Percentiles rank a stretch among this genome's conserved stretches.
phyloP scores from a whole-genome alignment of 148 eudicot genomes.

The Dysphania ambrosioides region DNA sequence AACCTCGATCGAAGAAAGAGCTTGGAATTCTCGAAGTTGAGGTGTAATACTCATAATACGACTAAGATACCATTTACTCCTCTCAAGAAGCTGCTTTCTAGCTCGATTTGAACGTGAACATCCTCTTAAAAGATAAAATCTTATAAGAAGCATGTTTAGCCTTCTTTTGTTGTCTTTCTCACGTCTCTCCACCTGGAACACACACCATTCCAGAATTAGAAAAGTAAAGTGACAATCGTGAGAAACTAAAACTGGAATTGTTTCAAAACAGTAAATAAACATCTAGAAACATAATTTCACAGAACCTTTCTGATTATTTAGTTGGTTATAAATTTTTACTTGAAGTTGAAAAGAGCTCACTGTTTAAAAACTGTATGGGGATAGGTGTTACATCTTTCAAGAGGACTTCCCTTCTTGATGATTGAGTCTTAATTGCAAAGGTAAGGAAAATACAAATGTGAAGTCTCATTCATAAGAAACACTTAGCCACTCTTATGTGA shows the following conservation, averaged over 20 bases:
- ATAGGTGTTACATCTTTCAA: too few species aligned
- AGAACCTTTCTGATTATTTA: neutral
- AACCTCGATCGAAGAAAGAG: conserved; percentile 71
- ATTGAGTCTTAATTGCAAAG: too few species aligned
- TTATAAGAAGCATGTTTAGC: conserved; percentile 59
- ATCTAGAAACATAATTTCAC: neutral
- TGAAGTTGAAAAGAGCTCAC: neutral
- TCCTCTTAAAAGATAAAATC: conserved; percentile 82
- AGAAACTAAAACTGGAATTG: neutral
- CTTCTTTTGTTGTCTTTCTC: conserved; percentile 77
- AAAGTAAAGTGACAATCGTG: conserved; percentile 12
- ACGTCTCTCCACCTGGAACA: conserved; percentile 78
- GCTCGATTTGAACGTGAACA: conserved; percentile 63
- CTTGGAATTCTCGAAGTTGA: conserved; percentile 94
- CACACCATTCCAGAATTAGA: conserved; percentile 13
- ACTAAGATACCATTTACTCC: conserved; percentile 89
- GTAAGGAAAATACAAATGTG: too few species aligned
- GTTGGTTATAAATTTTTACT: too few species aligned
- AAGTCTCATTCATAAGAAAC: too few species aligned
- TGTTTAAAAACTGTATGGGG: neutral
- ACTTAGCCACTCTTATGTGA: too few species aligned
- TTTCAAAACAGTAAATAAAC: neutral
- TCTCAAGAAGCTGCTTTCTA: conserved; percentile 70
- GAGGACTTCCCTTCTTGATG: too few species aligned
- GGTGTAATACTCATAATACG: conserved; percentile 91